Percentiles rank a stretch among this genome's conserved stretches.
These are phyloP conservation scores for Ophiostoma perfectum DNA, from an alignment of 2,329 filamentous ascomycete genomes.

Conservation along the genomic window DNA sequence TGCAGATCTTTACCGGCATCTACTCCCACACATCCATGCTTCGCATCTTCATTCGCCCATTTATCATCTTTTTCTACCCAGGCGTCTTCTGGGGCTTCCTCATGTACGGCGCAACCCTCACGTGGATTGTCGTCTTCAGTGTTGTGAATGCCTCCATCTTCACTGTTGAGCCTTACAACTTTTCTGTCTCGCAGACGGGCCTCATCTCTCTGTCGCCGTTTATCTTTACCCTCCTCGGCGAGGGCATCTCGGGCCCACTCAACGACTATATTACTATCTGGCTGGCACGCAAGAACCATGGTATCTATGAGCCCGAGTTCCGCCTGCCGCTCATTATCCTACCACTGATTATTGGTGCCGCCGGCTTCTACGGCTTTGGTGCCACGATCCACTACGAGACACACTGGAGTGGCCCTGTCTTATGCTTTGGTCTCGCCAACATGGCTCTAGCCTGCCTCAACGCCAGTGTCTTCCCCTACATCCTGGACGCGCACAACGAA, in stretches of 20 bases:
- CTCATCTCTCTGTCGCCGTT: slow-evolving; percentile 48
- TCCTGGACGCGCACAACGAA: slow-evolving; percentile 45
- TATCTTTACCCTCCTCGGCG: slow-evolving; percentile 43
- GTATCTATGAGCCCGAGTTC: slow-evolving; percentile 52
- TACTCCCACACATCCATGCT: slow-evolving; percentile 37
- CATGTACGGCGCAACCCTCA: slow-evolving; percentile 39
- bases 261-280: slow-evolving; percentile 42
- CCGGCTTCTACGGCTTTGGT: slow-evolving; percentile 46
- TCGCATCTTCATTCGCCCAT: slow-evolving; percentile 40
- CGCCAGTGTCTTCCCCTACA: slow-evolving; percentile 46
- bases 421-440: slow-evolving; percentile 46
- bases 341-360: slow-evolving; percentile 38
- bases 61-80: slow-evolving; percentile 47
- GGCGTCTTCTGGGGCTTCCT: slow-evolving; percentile 48
- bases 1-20: slow-evolving; percentile 35
- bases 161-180: slow-evolving; percentile 46
- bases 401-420: slow-evolving; percentile 44
- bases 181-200: slow-evolving; percentile 44
- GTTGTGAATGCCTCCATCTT: slow-evolving; percentile 48
- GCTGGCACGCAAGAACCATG: slow-evolving; percentile 44
- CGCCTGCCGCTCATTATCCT: slow-evolving; percentile 41
- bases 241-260: slow-evolving; percentile 41
- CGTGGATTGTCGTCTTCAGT: slow-evolving; percentile 39
- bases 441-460: slow-evolving; percentile 44
- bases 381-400: slow-evolving; percentile 41